Percentiles rank a stretch among this genome's conserved stretches.
phyloP scores from a whole-genome alignment of 2,329 filamentous ascomycete genomes.

The Plenodomus tracheiphilus region DNA sequence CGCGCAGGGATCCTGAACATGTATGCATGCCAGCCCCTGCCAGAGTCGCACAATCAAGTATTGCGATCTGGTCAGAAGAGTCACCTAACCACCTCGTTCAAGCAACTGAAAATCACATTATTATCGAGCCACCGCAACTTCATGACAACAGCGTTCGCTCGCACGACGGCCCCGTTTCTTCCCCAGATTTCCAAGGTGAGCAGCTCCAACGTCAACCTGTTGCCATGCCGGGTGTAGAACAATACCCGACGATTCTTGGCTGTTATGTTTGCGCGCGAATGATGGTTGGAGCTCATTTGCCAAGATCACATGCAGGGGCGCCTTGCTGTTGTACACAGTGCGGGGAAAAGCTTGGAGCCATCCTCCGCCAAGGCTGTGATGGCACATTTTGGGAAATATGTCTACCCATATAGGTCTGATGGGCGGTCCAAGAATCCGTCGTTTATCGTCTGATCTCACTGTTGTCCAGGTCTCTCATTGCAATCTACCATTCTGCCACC shows the following conservation, averaged over 20 bases:
- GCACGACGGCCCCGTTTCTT: conserved; percentile 2
- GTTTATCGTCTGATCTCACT: neutral
- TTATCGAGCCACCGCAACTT: neutral
- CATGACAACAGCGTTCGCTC: neutral
- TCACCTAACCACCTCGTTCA: neutral
- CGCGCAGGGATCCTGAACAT: neutral
- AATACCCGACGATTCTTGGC: conserved; percentile 9
- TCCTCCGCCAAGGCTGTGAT: conserved; percentile 16
- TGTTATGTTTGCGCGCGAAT: neutral
- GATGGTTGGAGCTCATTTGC: neutral
- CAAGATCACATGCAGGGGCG: conserved; percentile 8
- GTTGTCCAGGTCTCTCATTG: neutral
- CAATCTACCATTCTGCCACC: neutral
- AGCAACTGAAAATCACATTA: neutral
- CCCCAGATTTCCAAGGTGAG: neutral
- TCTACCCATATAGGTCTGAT: neutral
- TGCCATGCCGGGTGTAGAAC: conserved; percentile 3
- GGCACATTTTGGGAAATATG: neutral
- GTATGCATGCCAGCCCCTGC: neutral
- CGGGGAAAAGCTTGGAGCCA: conserved; percentile 23
- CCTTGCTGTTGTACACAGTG: conserved; percentile 14
- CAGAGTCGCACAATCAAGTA: neutral
- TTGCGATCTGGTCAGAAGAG: neutral
- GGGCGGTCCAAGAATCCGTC: too few species aligned
- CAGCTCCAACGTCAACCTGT: neutral